Evolutionary conservation across 2,329 filamentous ascomycete species (phyloP), one percentile per base, ranked within the genome.

Genomic region (Ampelomyces quisqualis): DNA sequence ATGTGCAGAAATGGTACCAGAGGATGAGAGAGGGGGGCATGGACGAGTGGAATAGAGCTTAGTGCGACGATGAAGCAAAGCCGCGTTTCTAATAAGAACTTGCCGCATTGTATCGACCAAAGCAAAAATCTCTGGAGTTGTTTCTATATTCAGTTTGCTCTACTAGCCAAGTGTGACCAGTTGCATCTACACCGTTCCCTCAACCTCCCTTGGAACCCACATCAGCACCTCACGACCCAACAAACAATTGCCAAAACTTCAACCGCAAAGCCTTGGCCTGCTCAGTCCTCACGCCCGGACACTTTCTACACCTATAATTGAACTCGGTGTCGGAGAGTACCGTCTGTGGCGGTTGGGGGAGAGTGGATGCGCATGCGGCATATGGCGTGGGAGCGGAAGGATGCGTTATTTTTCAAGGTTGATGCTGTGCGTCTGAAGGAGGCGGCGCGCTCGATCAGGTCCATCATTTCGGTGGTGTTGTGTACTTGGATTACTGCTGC

Each of bases 361-460:
- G 71, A 65, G 41, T 65, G 57, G 41, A 76, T 67, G 5, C 73
- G 64, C 11, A 77, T 68, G 19, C 74, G 74, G 41, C 73, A 77
- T 23, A 77, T 70, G 17, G 67, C 70, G 44, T 77, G 75, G 2
- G 74, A 75, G 21, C 75, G 72, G 2, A 74, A 77, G 0, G 74
- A 77, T 3, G 60, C 57, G 38, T 73, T 70, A 45, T 77, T 77
- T 53, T 73, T 75, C 5, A 65, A 42, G 0, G 74, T 77, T 2
- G 70, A 49, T 5, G 68, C 71, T 0, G 72, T 74, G 2, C 57
- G 58, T 17, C 75, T 64, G 41, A 75, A 71, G 4, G 62, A 54
- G 2, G 68, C 58, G 0, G 71, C 72, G 2, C 51, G 56, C 8
- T 72, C 64, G 30, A 75, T 66, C 18, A 65, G 54, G 2, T 40